Base-by-base conservation (phyloP, 129 eudicot genomes). In the Oenanthe sinensis region DNA sequence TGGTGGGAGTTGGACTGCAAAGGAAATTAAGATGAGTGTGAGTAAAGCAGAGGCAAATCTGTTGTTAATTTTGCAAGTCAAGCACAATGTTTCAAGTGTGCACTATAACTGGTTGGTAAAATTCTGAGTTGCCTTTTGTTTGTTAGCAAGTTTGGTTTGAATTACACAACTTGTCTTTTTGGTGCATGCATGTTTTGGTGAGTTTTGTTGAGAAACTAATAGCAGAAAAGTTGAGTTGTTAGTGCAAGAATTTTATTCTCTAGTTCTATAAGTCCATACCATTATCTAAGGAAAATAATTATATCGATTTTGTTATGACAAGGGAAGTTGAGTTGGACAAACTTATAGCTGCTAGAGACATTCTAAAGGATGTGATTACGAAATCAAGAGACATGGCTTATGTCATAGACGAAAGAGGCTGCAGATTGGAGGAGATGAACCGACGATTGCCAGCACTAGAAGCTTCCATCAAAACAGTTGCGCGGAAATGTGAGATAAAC, bases 111-210 rank as follows among this genome's bases (percentile, higher is more conserved):
- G 47, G 33, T 22, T n/a, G 76, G 28, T 22, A 22, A 19, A 8
- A 22, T 62, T 60, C 69, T 44, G 33, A 16, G 47, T 78, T 75
- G 85, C 73, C 89, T 58, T 58, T 58, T 58, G 67, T n/a, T 58
- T 58, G 30, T 0, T 8, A 87, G 91, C 81, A 75, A 83, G 84
- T 90, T 91, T 87, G 97, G 97, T 91, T 86, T 75, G 93, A 89
- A 85, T 83, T n/a, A n/a, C 6, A 8, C 75, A 54, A 78, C 80
- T 77, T 28, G 71, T 12, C 5, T 39, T 43, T 0, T 42, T 10
- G 76, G 17, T 72, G 76, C 76, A 72, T 71, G 49, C 12, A 9
- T 43, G 80, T 43, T 83, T 87, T 84, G 90, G 90, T 88, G 81
- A 74, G 84, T 87, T 84, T 75, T 87, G 90, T 83, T 67, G 68